Percentiles rank a stretch among this genome's conserved stretches.
Evolutionary conservation across 306 rosid species (phyloP).

Genomic region (Senna siamea): DNA sequence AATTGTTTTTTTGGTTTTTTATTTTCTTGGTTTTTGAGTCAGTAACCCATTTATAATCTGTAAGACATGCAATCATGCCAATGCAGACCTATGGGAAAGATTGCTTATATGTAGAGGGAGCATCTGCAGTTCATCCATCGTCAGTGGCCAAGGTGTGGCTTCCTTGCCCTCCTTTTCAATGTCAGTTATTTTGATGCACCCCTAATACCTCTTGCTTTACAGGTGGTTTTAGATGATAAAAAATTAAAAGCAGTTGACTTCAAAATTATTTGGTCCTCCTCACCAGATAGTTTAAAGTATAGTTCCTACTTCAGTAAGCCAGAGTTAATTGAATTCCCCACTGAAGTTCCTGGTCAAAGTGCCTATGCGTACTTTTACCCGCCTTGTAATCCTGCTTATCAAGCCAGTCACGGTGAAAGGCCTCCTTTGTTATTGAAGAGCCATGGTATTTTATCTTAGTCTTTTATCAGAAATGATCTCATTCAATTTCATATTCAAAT

Average conservation of each 20-base stretch:
- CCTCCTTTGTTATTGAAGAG: slow-evolving; percentile 86
- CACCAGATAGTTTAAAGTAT: slow-evolving; percentile 76
- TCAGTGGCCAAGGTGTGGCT: slow-evolving; percentile 79
- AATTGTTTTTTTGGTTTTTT: slow-evolving; percentile 30
- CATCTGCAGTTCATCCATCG: slow-evolving; percentile 69
- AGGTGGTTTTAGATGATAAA: slow-evolving; percentile 73
- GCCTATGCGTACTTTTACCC: slow-evolving; percentile 95
- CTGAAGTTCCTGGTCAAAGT: slow-evolving; percentile 86
- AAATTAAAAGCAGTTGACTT: slow-evolving; percentile 62
- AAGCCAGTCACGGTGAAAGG: slow-evolving; percentile 70
- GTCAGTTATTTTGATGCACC: slow-evolving; percentile 8
- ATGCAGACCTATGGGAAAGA: slow-evolving; percentile 64
- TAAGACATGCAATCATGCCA: slow-evolving; percentile 33
- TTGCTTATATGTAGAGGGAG: slow-evolving; percentile 85
- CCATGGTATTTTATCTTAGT: slow-evolving; percentile 68
- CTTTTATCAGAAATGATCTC: slow-evolving; percentile 6
- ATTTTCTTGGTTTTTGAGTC: slow-evolving; percentile 13
- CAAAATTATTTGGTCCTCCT: slow-evolving; percentile 81
- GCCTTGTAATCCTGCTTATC: slow-evolving; percentile 69
- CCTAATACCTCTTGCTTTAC: slow-evolving; percentile 34
- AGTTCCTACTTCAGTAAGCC: slow-evolving; percentile 76
- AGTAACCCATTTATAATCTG: slow-evolving; percentile 12
- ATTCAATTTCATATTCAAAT: slow-evolving; percentile 11
- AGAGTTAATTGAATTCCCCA: slow-evolving; percentile 88
- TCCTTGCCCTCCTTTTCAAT: neutral